Conservation (phyloP, 2,329 filamentous ascomycete species). For the Phyllosticta citrichinensis region DNA sequence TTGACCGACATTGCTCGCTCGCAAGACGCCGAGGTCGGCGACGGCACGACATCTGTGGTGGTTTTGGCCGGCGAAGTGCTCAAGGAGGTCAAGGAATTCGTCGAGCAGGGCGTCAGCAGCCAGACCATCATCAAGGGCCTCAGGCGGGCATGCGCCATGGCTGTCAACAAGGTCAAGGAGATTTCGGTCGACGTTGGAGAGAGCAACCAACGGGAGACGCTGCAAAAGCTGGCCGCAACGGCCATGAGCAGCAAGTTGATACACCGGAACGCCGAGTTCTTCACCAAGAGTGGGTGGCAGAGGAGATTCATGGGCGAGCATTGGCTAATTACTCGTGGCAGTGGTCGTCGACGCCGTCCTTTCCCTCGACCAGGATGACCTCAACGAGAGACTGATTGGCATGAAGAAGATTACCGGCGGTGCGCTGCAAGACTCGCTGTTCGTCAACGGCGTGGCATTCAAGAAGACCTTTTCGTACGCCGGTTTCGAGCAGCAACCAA, state of each 20-base stretch:
- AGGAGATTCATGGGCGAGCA: background rate
- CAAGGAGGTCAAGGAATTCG: conserved; percentile 91
- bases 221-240: conserved; percentile 80
- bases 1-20: conserved; percentile 97
- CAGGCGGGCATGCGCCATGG: conserved; percentile 76
- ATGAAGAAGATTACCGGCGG: conserved; percentile 98
- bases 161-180: conserved; percentile 98
- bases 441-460: conserved; percentile 96
- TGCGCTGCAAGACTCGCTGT: conserved; percentile 89
- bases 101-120: conserved; percentile 93
- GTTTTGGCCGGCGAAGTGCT: conserved; percentile 95
- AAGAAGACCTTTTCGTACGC: conserved; percentile 99
- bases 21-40: conserved; percentile 97
- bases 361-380: conserved; percentile 88
- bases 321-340: conserved; percentile 27
- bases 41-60: conserved; percentile 95
- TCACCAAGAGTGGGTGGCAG: conserved; percentile 73
- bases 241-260: conserved; percentile 99
- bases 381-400: conserved; percentile 96
- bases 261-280: conserved; percentile 92
- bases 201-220: conserved; percentile 74
- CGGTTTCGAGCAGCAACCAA: conserved; percentile 98
- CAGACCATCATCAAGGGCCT: conserved; percentile 97
- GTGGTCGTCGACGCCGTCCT: conserved; percentile 98
- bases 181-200: conserved; percentile 82